A percentile compares a stretch with the other conserved stretches of the same genome.
phyloP scores from a whole-genome alignment of 2,329 filamentous ascomycete genomes.

The Pseudovirgaria hyperparasitica region DNA sequence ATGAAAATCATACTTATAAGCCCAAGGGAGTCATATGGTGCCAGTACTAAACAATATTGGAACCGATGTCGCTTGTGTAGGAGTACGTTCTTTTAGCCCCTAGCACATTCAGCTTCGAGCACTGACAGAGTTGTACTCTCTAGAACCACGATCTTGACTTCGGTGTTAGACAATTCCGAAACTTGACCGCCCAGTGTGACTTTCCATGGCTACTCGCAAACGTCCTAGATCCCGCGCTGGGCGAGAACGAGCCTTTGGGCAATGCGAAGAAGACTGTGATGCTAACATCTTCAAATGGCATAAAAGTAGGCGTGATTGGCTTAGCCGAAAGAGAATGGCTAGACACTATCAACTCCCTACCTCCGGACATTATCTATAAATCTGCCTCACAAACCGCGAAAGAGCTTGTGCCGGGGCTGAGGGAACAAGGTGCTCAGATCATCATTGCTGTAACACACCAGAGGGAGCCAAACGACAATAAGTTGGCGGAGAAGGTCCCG shows the following conservation, averaged over 20 bases:
- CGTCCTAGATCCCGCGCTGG: constrained; percentile 71
- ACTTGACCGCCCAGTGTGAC: constrained; percentile 59
- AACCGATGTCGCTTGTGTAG: constrained; percentile 70
- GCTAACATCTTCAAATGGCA: constrained; percentile 66
- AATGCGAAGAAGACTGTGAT: constrained; percentile 65
- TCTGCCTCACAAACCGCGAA: constrained; percentile 65
- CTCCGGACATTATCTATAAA: constrained; percentile 69
- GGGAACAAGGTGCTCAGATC: constrained; percentile 68
- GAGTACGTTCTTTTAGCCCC: constrained; percentile 39
- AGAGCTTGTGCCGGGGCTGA: constrained; percentile 60
- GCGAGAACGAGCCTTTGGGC: constrained; percentile 60
- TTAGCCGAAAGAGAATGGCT: constrained; percentile 82
- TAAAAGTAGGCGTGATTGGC: constrained; percentile 77
- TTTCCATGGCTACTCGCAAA: constrained; percentile 90
- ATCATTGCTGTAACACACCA: constrained; percentile 75
- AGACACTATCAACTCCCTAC: constrained; percentile 75
- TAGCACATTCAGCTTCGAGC: background rate
- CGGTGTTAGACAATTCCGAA: constrained; percentile 66
- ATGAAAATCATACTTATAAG: background rate
- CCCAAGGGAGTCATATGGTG: constrained; percentile 66
- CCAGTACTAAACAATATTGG: constrained; percentile 66
- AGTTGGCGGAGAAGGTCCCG: constrained; percentile 60
- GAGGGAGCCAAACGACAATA: constrained; percentile 80
- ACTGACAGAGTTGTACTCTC: constrained; percentile 7
- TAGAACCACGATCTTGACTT: constrained; percentile 91